Conservation (phyloP, 1,284 basidiomycete genomes). For the Tilletia walkeri region DNA sequence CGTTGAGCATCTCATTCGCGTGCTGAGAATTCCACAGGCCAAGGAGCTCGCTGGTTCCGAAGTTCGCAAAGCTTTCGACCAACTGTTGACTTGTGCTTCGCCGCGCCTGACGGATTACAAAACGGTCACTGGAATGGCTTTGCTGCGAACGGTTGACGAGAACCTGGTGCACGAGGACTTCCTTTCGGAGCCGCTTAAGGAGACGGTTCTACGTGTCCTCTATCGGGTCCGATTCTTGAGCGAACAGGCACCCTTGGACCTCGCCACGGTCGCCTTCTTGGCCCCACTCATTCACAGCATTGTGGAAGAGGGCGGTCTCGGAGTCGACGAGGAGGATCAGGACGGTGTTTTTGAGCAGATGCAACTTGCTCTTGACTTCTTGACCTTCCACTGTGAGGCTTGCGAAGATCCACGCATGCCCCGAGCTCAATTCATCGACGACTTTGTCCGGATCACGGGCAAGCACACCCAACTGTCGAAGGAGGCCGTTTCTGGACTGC, state of each 20-base stretch:
- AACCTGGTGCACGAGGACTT: constrained; percentile 42
- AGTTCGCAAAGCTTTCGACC: constrained; percentile 33
- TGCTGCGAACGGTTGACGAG: constrained; percentile 44
- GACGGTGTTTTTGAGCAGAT: constrained; percentile 86
- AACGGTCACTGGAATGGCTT: constrained; percentile 36
- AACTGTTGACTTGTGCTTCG: constrained; percentile 40
- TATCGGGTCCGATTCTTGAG: constrained; percentile 80
- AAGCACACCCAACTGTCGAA: constrained; percentile 80
- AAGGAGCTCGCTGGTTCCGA: constrained; percentile 30
- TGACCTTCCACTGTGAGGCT: constrained; percentile 80
- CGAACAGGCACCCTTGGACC: constrained; percentile 78
- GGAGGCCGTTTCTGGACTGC: constrained; percentile 77
- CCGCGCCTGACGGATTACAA: constrained; percentile 37
- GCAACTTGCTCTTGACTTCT: constrained; percentile 76
- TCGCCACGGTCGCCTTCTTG: constrained; percentile 77
- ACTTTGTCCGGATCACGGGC: constrained; percentile 73
- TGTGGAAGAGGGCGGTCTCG: constrained; percentile 69
- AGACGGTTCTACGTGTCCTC: constrained; percentile 77
- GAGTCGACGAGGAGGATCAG: constrained; percentile 59
- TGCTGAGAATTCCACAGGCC: constrained; percentile 33
- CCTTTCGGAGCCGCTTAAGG: constrained; percentile 55
- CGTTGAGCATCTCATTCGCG: constrained; percentile 29
- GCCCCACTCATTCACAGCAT: constrained; percentile 76
- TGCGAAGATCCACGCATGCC: constrained; percentile 63
- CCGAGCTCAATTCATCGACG: constrained; percentile 62